Evolutionary conservation across 495 filamentous ascomycete species (phyloP).

Genomic region (Aspergillus mulundensis): DNA sequence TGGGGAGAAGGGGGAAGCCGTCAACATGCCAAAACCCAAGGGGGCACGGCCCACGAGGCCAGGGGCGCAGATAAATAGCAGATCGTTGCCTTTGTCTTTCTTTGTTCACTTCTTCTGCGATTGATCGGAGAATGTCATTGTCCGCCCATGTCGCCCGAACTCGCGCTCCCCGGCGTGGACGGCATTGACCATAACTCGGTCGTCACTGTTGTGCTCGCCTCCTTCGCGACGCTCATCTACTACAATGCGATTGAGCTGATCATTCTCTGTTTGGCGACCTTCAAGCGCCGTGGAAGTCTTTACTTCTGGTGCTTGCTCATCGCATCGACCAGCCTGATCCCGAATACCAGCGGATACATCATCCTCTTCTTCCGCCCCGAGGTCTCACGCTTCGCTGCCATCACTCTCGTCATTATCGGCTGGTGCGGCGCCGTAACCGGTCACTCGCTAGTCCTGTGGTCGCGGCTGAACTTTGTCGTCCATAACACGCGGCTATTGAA

Average conservation of each 20-base stretch:
- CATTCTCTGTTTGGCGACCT: slow-evolving; percentile 43
- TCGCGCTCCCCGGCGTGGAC: slow-evolving; percentile 1
- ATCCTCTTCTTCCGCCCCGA: slow-evolving; percentile 38
- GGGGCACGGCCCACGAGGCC: not conserved
- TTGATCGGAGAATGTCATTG: not conserved
- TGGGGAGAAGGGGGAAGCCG: not conserved
- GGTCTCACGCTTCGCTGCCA: slow-evolving; percentile 29
- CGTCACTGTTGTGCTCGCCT: slow-evolving; percentile 24
- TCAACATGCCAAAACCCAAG: not conserved
- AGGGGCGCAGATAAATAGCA: not conserved
- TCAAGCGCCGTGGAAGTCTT: slow-evolving; percentile 41
- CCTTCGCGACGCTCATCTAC: slow-evolving; percentile 40
- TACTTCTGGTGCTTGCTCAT: slow-evolving; percentile 53
- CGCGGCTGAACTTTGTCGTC: slow-evolving; percentile 43
- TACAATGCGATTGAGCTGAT: slow-evolving; percentile 49
- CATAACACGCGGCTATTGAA: slow-evolving; percentile 34
- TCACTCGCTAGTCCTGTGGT: slow-evolving; percentile 48
- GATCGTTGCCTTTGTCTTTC: not conserved
- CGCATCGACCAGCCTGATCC: slow-evolving; percentile 34
- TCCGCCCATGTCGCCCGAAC: not conserved
- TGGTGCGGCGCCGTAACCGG: slow-evolving; percentile 48
- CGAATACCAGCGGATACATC: slow-evolving; percentile 41
- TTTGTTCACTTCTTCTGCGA: not conserved
- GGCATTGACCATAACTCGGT: not conserved
- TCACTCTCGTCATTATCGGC: slow-evolving; percentile 37